A percentile compares a stretch with the other conserved stretches of the same genome.
phyloP scores from a whole-genome alignment of 148 eudicot genomes.

The Limonium bicolor region DNA sequence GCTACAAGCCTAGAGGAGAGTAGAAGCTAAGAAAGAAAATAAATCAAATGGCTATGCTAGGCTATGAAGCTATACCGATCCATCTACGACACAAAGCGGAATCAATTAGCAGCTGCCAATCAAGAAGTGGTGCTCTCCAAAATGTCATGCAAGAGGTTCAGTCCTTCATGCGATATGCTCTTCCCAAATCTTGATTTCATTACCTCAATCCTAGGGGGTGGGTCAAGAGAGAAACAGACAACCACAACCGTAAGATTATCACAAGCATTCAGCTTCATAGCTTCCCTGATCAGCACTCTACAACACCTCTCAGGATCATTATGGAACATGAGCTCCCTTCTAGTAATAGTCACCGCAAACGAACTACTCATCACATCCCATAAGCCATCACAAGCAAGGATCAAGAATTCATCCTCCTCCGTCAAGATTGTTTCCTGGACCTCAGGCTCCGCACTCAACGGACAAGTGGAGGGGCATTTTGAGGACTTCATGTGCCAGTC shows the following conservation, averaged over 20 bases:
- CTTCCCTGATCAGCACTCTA: constrained; percentile 27
- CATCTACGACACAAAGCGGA: too few relatives aligned
- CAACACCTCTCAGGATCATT: constrained; percentile 45
- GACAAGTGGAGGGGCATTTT: constrained; percentile 23
- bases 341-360: constrained; percentile 32
- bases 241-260: constrained; percentile 46
- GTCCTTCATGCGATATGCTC: constrained; percentile 47
- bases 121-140: constrained; percentile 15
- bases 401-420: constrained; percentile 46
- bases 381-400: constrained; percentile 44
- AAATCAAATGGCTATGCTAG: too few relatives aligned
- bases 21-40: too few relatives aligned
- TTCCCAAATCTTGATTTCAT: constrained; percentile 24
- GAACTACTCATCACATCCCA: constrained; percentile 68
- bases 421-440: constrained; percentile 25
- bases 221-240: constrained; percentile 37
- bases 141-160: constrained; percentile 38
- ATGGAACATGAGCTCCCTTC: constrained; percentile 43
- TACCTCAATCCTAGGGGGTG: constrained; percentile 30
- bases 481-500: constrained; percentile 61
- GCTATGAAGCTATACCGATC: too few relatives aligned
- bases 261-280: constrained; percentile 32
- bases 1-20: too few relatives aligned
- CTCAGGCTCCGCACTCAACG: constrained; percentile 47
- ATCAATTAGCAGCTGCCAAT: too few relatives aligned